phyloP scores from a whole-genome alignment of 2,329 filamentous ascomycete species.

The Sporothrix pseudoabietina region DNA sequence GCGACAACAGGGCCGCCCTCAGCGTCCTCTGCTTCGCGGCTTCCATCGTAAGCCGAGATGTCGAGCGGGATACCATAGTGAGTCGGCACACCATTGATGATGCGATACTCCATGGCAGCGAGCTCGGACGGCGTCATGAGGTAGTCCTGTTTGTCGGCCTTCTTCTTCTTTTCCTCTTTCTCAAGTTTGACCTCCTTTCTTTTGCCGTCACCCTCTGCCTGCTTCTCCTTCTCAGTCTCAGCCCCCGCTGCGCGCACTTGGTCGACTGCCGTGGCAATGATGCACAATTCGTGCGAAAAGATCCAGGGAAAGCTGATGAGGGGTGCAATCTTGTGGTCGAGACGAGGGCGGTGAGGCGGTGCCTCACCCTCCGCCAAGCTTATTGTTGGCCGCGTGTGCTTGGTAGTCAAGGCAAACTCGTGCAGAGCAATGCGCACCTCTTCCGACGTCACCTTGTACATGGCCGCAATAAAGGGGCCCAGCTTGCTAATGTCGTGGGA shows the following conservation, averaged over 20 bases:
- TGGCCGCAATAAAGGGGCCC: constrained; percentile 76
- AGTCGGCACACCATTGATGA: constrained; percentile 39
- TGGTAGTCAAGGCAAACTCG: constrained; percentile 43
- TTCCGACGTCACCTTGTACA: constrained; percentile 80
- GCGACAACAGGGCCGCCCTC: neutral
- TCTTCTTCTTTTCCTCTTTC: neutral
- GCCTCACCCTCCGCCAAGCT: constrained; percentile 33
- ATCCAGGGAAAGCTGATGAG: constrained; percentile 95
- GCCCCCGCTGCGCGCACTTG: neutral
- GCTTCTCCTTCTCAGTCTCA: neutral
- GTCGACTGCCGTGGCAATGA: constrained; percentile 57
- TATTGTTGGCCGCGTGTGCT: neutral
- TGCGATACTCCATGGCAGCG: constrained; percentile 36
- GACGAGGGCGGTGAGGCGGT: constrained; percentile 17
- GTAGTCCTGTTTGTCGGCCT: neutral
- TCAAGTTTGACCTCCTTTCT: neutral
- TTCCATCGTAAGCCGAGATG: constrained; percentile 26
- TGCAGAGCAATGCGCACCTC: constrained; percentile 64
- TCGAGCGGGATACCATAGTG: constrained; percentile 40
- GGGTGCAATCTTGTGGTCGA: constrained; percentile 62
- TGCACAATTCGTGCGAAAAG: constrained; percentile 71
- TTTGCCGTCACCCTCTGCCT: too few relatives aligned
- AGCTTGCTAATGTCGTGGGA: constrained; percentile 58
- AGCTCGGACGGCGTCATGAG: constrained; percentile 32
- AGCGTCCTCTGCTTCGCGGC: constrained; percentile 28